phyloP scores from a whole-genome alignment of 805 yeast species.

The Spathaspora sp. region DNA sequence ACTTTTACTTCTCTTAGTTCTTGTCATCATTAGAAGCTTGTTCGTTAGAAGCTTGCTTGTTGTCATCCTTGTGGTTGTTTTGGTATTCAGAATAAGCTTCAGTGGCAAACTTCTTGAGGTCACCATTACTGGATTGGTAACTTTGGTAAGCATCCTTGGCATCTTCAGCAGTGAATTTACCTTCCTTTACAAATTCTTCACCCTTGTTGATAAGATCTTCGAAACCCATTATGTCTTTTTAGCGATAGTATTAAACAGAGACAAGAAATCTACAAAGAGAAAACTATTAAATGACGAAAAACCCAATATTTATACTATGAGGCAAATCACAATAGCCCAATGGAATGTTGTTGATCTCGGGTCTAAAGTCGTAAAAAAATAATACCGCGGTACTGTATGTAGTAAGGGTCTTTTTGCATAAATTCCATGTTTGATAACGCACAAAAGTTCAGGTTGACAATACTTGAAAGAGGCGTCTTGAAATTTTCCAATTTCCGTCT shows the following conservation, averaged over 20 bases:
- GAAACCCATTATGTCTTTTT: conserved; percentile 22
- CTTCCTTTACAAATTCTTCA: conserved; percentile 16
- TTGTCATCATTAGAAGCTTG: no score
- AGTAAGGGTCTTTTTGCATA: neutral
- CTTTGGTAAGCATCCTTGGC: conserved; percentile 34
- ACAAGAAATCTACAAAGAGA: neutral
- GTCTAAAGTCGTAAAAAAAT: no score
- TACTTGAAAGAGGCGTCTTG: neutral
- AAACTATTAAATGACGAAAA: neutral
- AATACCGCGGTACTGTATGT: neutral
- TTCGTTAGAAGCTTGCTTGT: neutral
- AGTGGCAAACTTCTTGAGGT: conserved; percentile 31
- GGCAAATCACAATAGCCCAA: neutral
- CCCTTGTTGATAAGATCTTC: conserved; percentile 31
- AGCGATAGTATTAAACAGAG: neutral
- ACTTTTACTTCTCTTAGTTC: no score
- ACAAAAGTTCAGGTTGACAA: neutral
- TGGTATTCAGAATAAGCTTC: conserved; percentile 28
- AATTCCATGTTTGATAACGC: neutral
- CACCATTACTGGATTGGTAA: conserved; percentile 22
- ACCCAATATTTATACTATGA: neutral
- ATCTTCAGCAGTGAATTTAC: conserved; percentile 18
- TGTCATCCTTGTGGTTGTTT: conserved; percentile 17
- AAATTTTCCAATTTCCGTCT: neutral
- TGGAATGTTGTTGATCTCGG: neutral